Percentiles rank a stretch among this genome's conserved stretches.
phyloP scores from a whole-genome alignment of 1,284 basidiomycete genomes.

The Fomes fomentarius region DNA sequence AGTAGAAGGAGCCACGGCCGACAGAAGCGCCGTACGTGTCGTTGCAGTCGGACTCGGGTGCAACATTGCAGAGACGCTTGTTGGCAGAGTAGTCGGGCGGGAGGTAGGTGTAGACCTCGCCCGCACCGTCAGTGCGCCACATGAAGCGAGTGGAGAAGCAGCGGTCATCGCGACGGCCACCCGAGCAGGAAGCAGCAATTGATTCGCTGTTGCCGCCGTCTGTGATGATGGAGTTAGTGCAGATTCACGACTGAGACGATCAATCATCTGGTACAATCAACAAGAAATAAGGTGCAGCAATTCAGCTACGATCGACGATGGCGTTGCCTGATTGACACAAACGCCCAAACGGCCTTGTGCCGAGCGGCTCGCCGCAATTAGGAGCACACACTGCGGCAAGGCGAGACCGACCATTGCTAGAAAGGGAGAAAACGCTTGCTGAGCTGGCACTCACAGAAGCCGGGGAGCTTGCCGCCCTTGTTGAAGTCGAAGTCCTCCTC shows the following conservation, averaged over 20 bases:
- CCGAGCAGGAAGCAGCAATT: conserved; percentile 51
- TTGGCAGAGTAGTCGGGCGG: conserved; percentile 60
- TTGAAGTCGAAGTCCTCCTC: conserved; percentile 50
- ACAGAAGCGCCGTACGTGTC: conserved; percentile 70
- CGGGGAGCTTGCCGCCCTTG: conserved; percentile 37
- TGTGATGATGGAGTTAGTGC: conserved; percentile 22
- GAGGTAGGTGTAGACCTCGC: conserved; percentile 65
- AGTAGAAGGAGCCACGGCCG: conserved; percentile 73
- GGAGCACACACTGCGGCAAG: too few species aligned
- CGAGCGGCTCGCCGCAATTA: too few species aligned
- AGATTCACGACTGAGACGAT: not conserved
- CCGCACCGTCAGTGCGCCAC: conserved; percentile 53
- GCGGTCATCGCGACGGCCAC: conserved; percentile 46
- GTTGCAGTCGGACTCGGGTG: conserved; percentile 60
- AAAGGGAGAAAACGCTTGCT: not conserved
- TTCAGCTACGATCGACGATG: not conserved
- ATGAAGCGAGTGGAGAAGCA: conserved; percentile 64
- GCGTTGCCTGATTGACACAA: not conserved
- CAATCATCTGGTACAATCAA: too few species aligned
- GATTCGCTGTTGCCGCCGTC: conserved; percentile 53
- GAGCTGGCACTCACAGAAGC: conserved; percentile 31
- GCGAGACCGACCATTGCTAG: too few species aligned
- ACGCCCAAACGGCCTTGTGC: too few species aligned
- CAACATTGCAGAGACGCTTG: conserved; percentile 53
- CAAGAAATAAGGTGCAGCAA: too few species aligned